Percentiles rank a stretch among this genome's conserved stretches.
phyloP scores from a whole-genome alignment of 345 rosid species.

The Excoecaria cochinchinensis region DNA sequence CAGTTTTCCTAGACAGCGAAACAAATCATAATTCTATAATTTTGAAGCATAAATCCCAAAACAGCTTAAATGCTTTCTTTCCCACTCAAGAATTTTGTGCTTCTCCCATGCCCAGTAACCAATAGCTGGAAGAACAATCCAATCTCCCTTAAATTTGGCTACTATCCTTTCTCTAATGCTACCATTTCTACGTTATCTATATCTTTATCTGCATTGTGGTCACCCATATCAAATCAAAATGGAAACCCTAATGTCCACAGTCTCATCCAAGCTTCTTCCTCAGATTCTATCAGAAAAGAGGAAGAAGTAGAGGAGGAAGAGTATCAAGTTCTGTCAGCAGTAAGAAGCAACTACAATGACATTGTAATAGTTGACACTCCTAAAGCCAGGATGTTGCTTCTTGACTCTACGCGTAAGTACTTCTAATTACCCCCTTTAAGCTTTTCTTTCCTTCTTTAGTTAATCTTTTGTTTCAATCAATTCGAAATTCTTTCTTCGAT shows the following conservation, averaged over 20 bases:
- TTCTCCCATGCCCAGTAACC: background rate
- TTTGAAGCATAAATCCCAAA: no score
- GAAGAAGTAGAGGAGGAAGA: conserved; percentile 43
- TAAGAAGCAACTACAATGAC: conserved; percentile 63
- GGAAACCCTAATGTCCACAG: background rate
- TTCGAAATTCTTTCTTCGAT: background rate
- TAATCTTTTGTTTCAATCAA: background rate
- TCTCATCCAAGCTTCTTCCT: background rate
- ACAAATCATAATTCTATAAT: no score
- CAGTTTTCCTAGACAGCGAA: no score
- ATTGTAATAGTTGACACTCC: conserved; percentile 67
- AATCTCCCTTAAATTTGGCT: background rate
- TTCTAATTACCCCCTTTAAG: background rate
- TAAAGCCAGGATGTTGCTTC: conserved; percentile 63
- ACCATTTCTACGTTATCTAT: background rate
- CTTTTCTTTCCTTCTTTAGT: background rate
- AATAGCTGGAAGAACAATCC: background rate
- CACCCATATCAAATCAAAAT: background rate
- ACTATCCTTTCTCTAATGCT: no score
- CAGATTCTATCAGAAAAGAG: background rate
- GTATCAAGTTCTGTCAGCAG: conserved; percentile 50
- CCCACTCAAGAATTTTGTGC: background rate
- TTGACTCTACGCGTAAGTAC: conserved; percentile 64
- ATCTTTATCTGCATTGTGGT: background rate
- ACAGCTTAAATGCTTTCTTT: background rate